These are phyloP conservation scores for Wallacemonas rigidus DNA, from an alignment of 208 protist genomes.

Conservation along the genomic window DNA sequence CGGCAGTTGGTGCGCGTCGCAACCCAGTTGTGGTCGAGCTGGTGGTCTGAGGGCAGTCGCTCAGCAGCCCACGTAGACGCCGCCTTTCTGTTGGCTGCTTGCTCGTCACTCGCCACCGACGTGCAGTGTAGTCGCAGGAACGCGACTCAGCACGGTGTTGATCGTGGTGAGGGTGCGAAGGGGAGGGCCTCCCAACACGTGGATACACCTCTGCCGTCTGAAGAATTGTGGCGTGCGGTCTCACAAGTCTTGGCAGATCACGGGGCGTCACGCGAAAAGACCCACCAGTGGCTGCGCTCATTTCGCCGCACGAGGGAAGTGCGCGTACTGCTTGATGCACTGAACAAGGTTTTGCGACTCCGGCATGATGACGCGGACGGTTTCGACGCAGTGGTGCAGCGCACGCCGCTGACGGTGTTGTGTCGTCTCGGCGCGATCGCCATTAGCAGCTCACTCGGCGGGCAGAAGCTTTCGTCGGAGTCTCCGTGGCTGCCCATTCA, in stretches of 20 bases:
- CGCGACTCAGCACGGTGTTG: not conserved
- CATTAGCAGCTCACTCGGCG: not conserved
- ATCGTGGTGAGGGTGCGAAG: no score
- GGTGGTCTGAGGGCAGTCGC: not conserved
- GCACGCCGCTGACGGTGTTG: not conserved
- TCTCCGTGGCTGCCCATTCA: slow-evolving; percentile 1
- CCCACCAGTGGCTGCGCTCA: not conserved
- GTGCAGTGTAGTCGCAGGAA: no score
- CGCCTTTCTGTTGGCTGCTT: not conserved
- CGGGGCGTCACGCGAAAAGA: not conserved
- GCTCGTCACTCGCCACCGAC: not conserved
- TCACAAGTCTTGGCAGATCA: not conserved
- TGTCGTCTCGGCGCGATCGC: not conserved
- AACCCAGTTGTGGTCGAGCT: not conserved
- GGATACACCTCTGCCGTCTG: not conserved
- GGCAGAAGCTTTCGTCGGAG: slow-evolving; percentile 7
- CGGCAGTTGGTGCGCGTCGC: not conserved
- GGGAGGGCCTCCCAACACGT: no score
- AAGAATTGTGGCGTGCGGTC: not conserved
- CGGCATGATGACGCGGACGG: not conserved
- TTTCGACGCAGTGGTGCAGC: not conserved
- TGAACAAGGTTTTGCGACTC: not conserved
- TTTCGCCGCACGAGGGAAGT: not conserved
- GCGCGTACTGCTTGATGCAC: not conserved
- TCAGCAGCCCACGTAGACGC: not conserved